Evolutionary conservation across 257 asterid species (phyloP), one percentile per base, ranked within the genome.

Genomic region (Ophiorrhiza pumila): DNA sequence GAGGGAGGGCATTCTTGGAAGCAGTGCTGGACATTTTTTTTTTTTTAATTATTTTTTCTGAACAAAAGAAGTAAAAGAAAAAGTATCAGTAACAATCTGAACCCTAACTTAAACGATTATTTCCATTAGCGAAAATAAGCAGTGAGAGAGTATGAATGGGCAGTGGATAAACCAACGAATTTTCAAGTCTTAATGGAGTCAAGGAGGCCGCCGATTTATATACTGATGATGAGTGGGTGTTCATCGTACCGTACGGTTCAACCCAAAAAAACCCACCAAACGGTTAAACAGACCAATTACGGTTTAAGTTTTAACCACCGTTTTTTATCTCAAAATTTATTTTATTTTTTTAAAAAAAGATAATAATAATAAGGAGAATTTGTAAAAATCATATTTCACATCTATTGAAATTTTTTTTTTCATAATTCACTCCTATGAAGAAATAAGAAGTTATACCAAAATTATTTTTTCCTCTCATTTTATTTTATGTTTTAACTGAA

Each of bases 1-100:
- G 96, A 78, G 98, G 99, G 4, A 95, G 93, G 27, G 86, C 86
- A 69, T 84, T 86, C 79, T 95, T 92, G 65, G 87, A 83, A 27
- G 91, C 50, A 77, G 93, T 80, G 76, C 86, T 82, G 39, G 91
- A 78, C 97, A 92, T 87, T 63, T 60, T 78, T 53, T 22, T 4
- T 15, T 32, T 68, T 9, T 43, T 29, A 47, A 17, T 13, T 31
- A 8, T 45, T 13, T 4, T 31, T 43, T 12, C 42, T 2, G n/a
- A 69, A 27, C 37, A 12, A n/a, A 42, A 74, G 20, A 18, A 45
- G 23, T 60, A 31, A 47, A 66, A 25, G 2, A 5, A 50, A 63
- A 66, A 20, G 7, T 3, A 52, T 20, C 22, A 9, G 41, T 46
- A 14, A 46, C 2, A 14, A 47, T 18, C 39, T 20, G 11, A 29